phyloP scores from a whole-genome alignment of 805 yeast species.

The Torulaspora microellipsoides region DNA sequence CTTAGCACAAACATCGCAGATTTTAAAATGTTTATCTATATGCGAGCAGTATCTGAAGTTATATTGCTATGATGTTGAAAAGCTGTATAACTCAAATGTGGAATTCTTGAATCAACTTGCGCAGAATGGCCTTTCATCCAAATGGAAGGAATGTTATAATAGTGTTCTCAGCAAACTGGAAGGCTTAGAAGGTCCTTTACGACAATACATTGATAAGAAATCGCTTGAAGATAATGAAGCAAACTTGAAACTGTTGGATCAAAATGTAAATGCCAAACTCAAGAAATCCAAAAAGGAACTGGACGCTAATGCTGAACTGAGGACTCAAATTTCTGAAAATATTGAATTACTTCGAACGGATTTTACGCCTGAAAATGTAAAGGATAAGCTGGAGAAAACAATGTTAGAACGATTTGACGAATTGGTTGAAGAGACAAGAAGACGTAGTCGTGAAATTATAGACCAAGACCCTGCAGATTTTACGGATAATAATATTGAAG shows the following conservation, averaged over 20 bases:
- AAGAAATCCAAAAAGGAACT: slow-evolving; percentile 17
- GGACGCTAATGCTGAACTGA: slow-evolving; percentile 13
- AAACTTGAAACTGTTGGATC: slow-evolving; percentile 13
- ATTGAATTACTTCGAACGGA: slow-evolving; percentile 9
- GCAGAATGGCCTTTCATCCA: slow-evolving; percentile 39
- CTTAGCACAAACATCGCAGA: slow-evolving; percentile 36
- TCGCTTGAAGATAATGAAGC: slow-evolving; percentile 7
- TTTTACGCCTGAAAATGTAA: slow-evolving; percentile 12
- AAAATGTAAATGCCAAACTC: slow-evolving; percentile 14
- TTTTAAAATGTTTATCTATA: slow-evolving; percentile 45
- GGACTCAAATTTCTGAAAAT: slow-evolving; percentile 10
- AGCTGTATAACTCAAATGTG: slow-evolving; percentile 38
- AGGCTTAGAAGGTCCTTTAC: slow-evolving; percentile 16
- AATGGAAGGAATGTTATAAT: slow-evolving; percentile 38
- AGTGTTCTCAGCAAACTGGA: slow-evolving; percentile 17
- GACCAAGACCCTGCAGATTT: slow-evolving; percentile 16
- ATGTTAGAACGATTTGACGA: slow-evolving; percentile 29
- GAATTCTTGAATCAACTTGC: slow-evolving; percentile 39
- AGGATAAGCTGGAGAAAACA: slow-evolving; percentile 23
- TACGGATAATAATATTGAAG: slow-evolving; percentile 6
- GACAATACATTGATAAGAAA: slow-evolving; percentile 15
- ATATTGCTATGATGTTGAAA: slow-evolving; percentile 47
- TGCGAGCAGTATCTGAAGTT: slow-evolving; percentile 47
- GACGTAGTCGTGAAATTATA: slow-evolving; percentile 16
- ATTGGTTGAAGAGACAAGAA: slow-evolving; percentile 16